Conservation (phyloP, 2,329 filamentous ascomycete genomes). For the Diaporthe longicolla region DNA sequence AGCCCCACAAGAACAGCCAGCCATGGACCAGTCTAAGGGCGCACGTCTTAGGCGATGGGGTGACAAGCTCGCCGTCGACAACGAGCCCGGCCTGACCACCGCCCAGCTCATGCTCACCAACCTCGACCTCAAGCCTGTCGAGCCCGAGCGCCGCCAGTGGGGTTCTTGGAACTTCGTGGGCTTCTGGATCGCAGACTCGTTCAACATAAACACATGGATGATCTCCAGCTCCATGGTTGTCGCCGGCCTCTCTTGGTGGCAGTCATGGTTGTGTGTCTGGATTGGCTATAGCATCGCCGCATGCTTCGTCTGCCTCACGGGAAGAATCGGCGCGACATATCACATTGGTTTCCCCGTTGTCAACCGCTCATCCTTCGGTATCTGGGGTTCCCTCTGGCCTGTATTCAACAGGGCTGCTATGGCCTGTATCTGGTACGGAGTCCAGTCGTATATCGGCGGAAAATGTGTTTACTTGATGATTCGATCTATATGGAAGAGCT, state of each 20-base stretch:
- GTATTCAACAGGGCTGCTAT: conserved; percentile 91
- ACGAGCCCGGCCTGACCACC: conserved; percentile 82
- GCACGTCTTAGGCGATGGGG: conserved; percentile 59
- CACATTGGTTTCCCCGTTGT: conserved; percentile 92
- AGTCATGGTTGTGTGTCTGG: conserved; percentile 91
- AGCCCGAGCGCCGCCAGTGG: conserved; percentile 86
- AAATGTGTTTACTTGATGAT: conserved; percentile 93
- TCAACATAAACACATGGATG: conserved; percentile 97
- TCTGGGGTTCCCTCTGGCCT: conserved; percentile 92
- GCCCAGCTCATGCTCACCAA: conserved; percentile 91
- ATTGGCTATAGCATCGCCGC: conserved; percentile 85
- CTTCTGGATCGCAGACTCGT: conserved; percentile 88
- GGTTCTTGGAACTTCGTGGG: conserved; percentile 88
- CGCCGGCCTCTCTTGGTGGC: conserved; percentile 88
- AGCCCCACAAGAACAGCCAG: conserved; percentile 41
- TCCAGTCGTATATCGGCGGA: conserved; percentile 88
- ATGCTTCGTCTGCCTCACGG: conserved; percentile 81
- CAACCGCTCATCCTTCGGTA: conserved; percentile 83
- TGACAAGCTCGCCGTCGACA: conserved; percentile 78
- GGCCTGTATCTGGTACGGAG: conserved; percentile 89
- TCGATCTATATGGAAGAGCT: conserved; percentile 82
- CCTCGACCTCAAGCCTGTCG: conserved; percentile 84
- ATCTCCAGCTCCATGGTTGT: conserved; percentile 88
- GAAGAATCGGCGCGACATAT: conserved; percentile 87
- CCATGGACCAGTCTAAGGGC: conserved; percentile 53